Base-by-base conservation (phyloP, 192 early-diverging fungal species). In the Linnemannia hyalina region DNA sequence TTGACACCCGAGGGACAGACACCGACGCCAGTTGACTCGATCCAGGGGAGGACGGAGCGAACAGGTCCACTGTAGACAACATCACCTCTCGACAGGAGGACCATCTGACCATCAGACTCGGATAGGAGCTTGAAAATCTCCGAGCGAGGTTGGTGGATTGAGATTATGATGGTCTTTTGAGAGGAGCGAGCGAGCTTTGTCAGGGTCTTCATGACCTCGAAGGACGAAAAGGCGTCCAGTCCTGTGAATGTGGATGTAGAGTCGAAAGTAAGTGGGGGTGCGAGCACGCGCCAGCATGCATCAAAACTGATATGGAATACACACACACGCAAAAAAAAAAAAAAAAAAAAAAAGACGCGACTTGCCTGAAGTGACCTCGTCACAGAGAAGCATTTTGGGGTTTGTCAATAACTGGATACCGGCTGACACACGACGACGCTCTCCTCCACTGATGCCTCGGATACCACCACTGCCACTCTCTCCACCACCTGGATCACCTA, bases 141-240 rank as follows among this genome's bases (percentile, higher is more conserved):
- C 7, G 94, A 95, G 55, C 92, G 91, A 29, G 97, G 97, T 87
- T 98, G 97, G 82, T 99, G 97, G 77, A 99, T 96, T 10, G 95
- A 96, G 87, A 96, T 94, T 29, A 99, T 89, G 13, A 97, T 92
- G 10, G 89, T 96, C 89, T 87, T 93, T 90, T 86, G 78, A 3
- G 84, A 78, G 20, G 84, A 81, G 49, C 70, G 72, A 44, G 84
- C 84, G 18, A 86, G 72, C 22, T 86, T 86, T 1, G 84, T 81
- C 29, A 86, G 79, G 2, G 84, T 81, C 65, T 86, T 86, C 84
- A 86, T 86, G 63, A 86, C 84, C 76, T 86, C 84, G 35, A 81
- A 86, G 4, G 84, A 86, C 5, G 84, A 80, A 65, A 86, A 86
- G 3, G 84, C 84, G 57, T 86, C 84, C 9, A 86, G 47, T 42